phyloP scores from a whole-genome alignment of 169 alveolate genomes.

The Plasmodium gonderi region DNA sequence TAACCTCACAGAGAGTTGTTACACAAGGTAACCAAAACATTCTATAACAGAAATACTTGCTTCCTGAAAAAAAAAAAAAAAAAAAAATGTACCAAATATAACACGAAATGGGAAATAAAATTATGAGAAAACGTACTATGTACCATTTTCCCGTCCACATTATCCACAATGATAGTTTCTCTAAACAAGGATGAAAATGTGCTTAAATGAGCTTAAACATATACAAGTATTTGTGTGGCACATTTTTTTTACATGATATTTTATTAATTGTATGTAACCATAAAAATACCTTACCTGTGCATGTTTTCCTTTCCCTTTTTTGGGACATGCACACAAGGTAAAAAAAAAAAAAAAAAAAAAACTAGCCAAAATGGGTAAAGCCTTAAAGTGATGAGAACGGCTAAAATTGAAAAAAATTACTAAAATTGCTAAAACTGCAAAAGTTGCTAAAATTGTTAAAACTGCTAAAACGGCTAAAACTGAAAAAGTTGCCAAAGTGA shows the following conservation, averaged over 20 bases:
- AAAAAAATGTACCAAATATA: neutral
- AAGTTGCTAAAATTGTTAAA: no score
- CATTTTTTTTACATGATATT: neutral
- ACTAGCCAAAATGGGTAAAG: neutral
- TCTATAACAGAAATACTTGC: neutral
- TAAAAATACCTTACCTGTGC: slow-evolving; percentile 18
- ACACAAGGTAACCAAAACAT: neutral
- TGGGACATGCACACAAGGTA: slow-evolving; percentile 38
- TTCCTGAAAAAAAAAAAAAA: neutral
- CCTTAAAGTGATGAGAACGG: no score
- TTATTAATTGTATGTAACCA: neutral
- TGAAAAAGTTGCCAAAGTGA: no score
- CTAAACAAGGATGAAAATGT: neutral
- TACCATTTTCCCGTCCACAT: neutral
- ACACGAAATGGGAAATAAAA: neutral
- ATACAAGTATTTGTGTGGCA: neutral
- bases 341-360: slow-evolving; percentile 22
- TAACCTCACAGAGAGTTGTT: neutral
- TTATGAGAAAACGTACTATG: neutral
- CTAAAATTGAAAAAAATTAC: neutral
- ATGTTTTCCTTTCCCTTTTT: slow-evolving; percentile 3
- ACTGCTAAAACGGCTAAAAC: no score
- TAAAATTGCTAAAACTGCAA: neutral
- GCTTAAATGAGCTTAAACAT: neutral
- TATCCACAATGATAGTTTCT: neutral